Evolutionary conservation across 1,139 yeast genomes (phyloP).

Genomic region (Ogataea hybrid): DNA sequence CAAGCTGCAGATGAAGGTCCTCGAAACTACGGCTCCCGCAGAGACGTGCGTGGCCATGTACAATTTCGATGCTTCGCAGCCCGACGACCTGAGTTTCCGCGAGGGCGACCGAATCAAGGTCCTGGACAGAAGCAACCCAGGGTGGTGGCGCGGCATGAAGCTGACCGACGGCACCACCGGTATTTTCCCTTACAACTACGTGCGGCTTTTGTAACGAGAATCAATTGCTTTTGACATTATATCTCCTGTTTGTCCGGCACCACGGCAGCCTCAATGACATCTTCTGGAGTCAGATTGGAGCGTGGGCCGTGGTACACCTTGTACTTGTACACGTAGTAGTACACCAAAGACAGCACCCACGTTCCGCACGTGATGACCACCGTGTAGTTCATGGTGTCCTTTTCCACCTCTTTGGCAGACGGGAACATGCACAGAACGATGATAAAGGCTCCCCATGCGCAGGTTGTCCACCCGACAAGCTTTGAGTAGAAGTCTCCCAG

Average conservation of each 20-base stretch:
- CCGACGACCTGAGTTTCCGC: conserved; percentile 38
- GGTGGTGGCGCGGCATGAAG: conserved; percentile 48
- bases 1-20: conserved; percentile 15
- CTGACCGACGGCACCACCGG: conserved; percentile 35
- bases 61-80: conserved; percentile 34
- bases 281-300: conserved; percentile 34
- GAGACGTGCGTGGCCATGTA: conserved; percentile 36
- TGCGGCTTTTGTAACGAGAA: conserved; percentile 17
- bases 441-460: conserved; percentile 39
- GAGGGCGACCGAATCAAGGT: conserved; percentile 40
- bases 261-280: conserved; percentile 19
- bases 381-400: conserved; percentile 53
- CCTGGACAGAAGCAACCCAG: conserved; percentile 30
- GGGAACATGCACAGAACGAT: conserved; percentile 46
- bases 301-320: conserved; percentile 51
- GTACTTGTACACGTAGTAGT: conserved; percentile 46
- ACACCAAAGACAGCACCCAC: conserved; percentile 45
- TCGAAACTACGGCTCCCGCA: conserved; percentile 14
- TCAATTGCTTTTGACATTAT: neutral
- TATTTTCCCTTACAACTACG: conserved; percentile 45
- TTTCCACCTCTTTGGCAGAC: conserved; percentile 34
- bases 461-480: conserved; percentile 37
- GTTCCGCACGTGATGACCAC: conserved; percentile 51
- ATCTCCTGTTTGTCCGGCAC: conserved; percentile 2
- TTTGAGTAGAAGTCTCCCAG: conserved; percentile 49